Conservation (phyloP, 805 yeast species). For the Ogataea pini region DNA sequence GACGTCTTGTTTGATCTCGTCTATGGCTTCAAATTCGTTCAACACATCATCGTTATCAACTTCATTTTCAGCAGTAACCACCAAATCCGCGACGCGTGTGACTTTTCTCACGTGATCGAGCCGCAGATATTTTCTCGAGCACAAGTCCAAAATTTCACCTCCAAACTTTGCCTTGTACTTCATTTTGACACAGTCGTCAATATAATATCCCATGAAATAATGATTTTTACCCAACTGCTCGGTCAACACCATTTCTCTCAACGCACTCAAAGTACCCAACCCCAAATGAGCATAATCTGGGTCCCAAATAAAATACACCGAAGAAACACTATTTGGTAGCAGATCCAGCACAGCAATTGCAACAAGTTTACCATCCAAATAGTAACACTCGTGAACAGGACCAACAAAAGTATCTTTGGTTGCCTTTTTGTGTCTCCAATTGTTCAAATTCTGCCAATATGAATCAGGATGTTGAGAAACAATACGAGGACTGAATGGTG, state of each 20-base stretch:
- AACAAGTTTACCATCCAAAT: slow-evolving; percentile 57
- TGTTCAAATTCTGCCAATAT: slow-evolving; percentile 43
- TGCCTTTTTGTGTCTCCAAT: slow-evolving; percentile 37
- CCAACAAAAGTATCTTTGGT: slow-evolving; percentile 41
- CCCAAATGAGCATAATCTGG: slow-evolving; percentile 71
- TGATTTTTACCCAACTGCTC: slow-evolving; percentile 47
- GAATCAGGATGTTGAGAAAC: slow-evolving; percentile 32
- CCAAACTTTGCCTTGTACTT: slow-evolving; percentile 77
- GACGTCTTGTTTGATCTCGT: neutral
- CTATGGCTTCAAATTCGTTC: slow-evolving; percentile 8
- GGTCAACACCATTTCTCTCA: slow-evolving; percentile 65
- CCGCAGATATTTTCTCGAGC: slow-evolving; percentile 45
- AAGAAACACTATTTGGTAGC: slow-evolving; percentile 72
- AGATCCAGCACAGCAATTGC: slow-evolving; percentile 80
- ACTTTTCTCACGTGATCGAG: slow-evolving; percentile 32
- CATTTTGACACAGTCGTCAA: slow-evolving; percentile 82
- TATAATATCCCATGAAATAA: slow-evolving; percentile 80
- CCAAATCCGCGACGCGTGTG: slow-evolving; percentile 32
- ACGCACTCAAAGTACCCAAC: slow-evolving; percentile 75
- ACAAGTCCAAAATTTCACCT: slow-evolving; percentile 65
- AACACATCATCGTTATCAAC: slow-evolving; percentile 8
- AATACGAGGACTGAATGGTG: slow-evolving; percentile 50
- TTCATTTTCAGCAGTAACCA: slow-evolving; percentile 2
- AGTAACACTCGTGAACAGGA: slow-evolving; percentile 79
- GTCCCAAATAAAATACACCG: slow-evolving; percentile 88